phyloP scores from a whole-genome alignment of 2,329 filamentous ascomycete species.

The Colletotrichum melonis region DNA sequence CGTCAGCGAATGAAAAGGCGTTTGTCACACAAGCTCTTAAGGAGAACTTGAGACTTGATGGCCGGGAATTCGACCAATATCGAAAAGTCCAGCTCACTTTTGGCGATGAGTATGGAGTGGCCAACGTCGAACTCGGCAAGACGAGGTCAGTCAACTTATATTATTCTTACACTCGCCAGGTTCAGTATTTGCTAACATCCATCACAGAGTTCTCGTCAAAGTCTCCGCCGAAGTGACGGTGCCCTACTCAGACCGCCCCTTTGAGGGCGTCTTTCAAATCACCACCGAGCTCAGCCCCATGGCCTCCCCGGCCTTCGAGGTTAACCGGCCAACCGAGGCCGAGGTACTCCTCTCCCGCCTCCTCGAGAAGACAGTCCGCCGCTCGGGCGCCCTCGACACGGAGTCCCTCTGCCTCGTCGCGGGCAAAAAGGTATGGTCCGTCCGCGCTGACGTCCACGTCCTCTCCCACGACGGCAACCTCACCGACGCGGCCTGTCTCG shows the following conservation, averaged over 20 bases:
- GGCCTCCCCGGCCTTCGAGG: constrained; percentile 90
- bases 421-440: constrained; percentile 89
- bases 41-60: constrained; percentile 85
- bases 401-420: constrained; percentile 95
- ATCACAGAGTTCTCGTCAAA: constrained; percentile 78
- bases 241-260: constrained; percentile 88
- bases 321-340: constrained; percentile 83
- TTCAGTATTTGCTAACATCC: neutral
- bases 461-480: constrained; percentile 92
- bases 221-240: constrained; percentile 90
- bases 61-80: constrained; percentile 83
- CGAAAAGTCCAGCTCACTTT: constrained; percentile 82
- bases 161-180: neutral
- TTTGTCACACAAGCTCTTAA: constrained; percentile 88
- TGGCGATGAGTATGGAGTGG: constrained; percentile 90
- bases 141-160: constrained; percentile 72
- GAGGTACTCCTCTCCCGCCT: constrained; percentile 89
- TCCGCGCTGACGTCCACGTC: constrained; percentile 92
- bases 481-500: constrained; percentile 86
- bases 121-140: constrained; percentile 88
- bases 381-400: constrained; percentile 91
- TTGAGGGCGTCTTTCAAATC: constrained; percentile 96
- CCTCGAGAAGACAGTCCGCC: constrained; percentile 93
- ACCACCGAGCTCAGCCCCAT: constrained; percentile 91
- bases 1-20: constrained; percentile 87